These are phyloP conservation scores for Rhytidhysteron rufulum DNA, from an alignment of 2,329 filamentous ascomycete genomes.

Conservation along the genomic window DNA sequence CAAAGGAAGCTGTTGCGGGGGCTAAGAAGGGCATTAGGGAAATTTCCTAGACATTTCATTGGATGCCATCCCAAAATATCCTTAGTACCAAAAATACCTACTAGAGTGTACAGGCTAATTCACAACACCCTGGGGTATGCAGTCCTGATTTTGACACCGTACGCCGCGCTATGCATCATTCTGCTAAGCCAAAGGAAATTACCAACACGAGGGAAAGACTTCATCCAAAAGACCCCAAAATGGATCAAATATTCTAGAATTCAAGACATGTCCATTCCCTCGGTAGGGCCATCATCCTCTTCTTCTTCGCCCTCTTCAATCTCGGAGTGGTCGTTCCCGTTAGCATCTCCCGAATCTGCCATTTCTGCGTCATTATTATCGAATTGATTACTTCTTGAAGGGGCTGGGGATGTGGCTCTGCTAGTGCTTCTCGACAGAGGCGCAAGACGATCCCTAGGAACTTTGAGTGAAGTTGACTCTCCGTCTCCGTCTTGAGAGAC, in stretches of 20 bases:
- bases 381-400: constrained; percentile 11
- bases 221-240: no score
- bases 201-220: no score
- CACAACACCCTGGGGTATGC: background rate
- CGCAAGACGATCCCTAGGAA: constrained; percentile 28
- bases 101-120: background rate
- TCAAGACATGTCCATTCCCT: constrained; percentile 24
- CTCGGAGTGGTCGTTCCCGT: constrained; percentile 26
- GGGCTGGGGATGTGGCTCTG: constrained; percentile 21
- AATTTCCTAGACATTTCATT: constrained; percentile 12
- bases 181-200: no score
- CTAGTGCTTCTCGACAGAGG: constrained; percentile 26
- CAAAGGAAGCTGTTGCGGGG: constrained; percentile 38
- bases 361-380: constrained; percentile 26
- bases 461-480: constrained; percentile 17
- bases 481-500: constrained; percentile 26
- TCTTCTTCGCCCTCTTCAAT: constrained; percentile 22
- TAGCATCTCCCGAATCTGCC: constrained; percentile 21
- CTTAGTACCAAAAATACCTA: background rate
- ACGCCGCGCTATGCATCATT: constrained; percentile 36
- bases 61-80: background rate
- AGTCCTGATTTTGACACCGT: constrained; percentile 7
- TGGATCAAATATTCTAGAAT: no score
- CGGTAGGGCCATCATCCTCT: constrained; percentile 11
- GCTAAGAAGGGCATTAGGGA: constrained; percentile 41